These are phyloP conservation scores for Stentor coeruleus DNA, from an alignment of 73 alveolate species.

Conservation along the genomic window DNA sequence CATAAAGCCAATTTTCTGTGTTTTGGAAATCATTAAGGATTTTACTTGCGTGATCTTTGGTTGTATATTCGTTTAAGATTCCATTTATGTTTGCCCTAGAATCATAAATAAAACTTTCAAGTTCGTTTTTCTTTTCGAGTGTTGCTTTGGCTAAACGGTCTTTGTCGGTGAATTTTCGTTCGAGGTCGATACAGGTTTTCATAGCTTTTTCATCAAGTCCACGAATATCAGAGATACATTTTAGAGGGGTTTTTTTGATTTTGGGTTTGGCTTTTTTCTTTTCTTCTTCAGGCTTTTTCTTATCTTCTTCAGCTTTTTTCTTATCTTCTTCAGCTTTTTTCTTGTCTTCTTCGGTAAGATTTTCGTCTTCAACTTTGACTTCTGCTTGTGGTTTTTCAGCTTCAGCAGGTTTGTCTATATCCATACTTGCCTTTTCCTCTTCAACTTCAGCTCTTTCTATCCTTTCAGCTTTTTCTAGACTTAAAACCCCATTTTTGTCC, in stretches of 20 bases:
- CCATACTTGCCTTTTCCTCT: constrained; percentile 41
- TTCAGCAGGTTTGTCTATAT: constrained; percentile 40
- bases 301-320: constrained; percentile 34
- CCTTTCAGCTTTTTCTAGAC: constrained; percentile 58
- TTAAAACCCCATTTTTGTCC: constrained; percentile 54
- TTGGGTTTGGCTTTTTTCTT: constrained; percentile 56
- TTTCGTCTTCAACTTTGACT: constrained; percentile 32
- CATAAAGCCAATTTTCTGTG: constrained; percentile 73
- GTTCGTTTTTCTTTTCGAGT: constrained; percentile 61
- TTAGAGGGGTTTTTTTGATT: constrained; percentile 35
- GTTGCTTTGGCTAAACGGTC: constrained; percentile 57
- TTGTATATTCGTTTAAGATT: constrained; percentile 27
- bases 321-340: constrained; percentile 35
- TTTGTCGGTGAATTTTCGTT: constrained; percentile 39
- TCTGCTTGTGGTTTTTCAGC: constrained; percentile 38
- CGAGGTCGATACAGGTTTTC: constrained; percentile 32
- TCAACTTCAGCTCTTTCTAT: constrained; percentile 47
- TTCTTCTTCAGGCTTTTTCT: constrained; percentile 49
- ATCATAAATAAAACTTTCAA: constrained; percentile 73
- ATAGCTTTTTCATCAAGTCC: constrained; percentile 41
- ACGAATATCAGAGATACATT: constrained; percentile 31
- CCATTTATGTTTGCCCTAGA: constrained; percentile 61
- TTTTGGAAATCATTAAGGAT: constrained; percentile 35
- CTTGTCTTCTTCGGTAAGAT: constrained; percentile 21
- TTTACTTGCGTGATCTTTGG: constrained; percentile 24